These are phyloP conservation scores for Trichoderma arundinaceum DNA, from an alignment of 2,329 filamentous ascomycete species.

Conservation along the genomic window DNA sequence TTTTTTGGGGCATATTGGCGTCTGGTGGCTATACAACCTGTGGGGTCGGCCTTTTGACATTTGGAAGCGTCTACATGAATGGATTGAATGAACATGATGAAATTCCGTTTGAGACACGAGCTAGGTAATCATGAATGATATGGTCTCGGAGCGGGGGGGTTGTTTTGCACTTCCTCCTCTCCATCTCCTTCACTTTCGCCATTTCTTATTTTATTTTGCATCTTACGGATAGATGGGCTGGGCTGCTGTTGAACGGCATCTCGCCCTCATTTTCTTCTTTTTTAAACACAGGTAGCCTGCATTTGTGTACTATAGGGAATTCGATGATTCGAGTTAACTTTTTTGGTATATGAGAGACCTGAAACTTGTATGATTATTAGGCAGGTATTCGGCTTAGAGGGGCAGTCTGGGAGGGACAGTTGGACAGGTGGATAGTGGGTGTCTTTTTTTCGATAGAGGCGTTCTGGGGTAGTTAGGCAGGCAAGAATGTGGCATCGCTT, in stretches of 20 bases:
- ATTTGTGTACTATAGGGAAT: background rate
- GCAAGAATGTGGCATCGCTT: background rate
- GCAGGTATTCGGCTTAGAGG: constrained; percentile 8
- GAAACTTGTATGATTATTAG: constrained; percentile 16
- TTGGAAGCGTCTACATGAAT: constrained; percentile 15
- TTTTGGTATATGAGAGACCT: background rate
- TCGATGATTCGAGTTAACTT: background rate
- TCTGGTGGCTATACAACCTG: constrained; percentile 3
- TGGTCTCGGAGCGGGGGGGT: constrained; percentile 10
- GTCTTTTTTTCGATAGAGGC: constrained; percentile 17
- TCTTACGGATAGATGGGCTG: constrained; percentile 17
- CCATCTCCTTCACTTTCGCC: background rate
- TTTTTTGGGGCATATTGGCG: constrained; percentile 3
- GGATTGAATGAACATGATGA: constrained; percentile 24
- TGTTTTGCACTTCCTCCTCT: background rate
- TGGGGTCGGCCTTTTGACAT: constrained; percentile 16
- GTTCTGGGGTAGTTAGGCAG: background rate
- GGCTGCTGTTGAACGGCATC: constrained; percentile 18
- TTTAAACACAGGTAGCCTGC: background rate
- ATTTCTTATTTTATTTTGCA: background rate
- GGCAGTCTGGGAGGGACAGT: background rate
- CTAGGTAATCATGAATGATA: constrained; percentile 25
- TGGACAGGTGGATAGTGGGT: background rate
- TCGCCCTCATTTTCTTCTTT: background rate
- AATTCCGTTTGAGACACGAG: constrained; percentile 6